Conservation (phyloP, 2,329 filamentous ascomycete species). For the Colletotrichum tabaci region DNA sequence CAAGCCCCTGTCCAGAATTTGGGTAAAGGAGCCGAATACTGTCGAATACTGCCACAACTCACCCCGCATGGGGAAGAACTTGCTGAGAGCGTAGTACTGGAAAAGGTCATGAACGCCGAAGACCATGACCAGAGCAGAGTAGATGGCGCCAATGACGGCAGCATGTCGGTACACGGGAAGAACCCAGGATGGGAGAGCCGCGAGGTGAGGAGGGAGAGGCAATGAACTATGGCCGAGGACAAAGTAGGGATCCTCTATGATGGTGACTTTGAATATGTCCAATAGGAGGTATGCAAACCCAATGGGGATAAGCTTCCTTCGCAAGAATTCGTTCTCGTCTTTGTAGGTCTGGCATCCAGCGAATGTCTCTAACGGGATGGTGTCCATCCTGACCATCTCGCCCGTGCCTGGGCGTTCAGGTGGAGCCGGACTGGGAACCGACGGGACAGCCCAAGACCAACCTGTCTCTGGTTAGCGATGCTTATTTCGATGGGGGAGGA, state of each 20-base stretch:
- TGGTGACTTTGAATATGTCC: conserved; percentile 77
- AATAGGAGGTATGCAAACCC: conserved; percentile 74
- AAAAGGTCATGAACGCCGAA: conserved; percentile 73
- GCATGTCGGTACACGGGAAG: conserved; percentile 70
- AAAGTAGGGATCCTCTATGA: conserved; percentile 87
- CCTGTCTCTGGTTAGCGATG: conserved; percentile 53
- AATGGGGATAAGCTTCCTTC: conserved; percentile 61
- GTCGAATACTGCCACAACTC: conserved; percentile 69
- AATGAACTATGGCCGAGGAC: conserved; percentile 61
- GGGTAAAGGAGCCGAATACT: conserved; percentile 67
- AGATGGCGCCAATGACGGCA: conserved; percentile 69
- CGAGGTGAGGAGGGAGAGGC: conserved; percentile 61
- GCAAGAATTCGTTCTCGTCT: conserved; percentile 62
- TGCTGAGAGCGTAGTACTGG: conserved; percentile 64
- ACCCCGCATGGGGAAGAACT: conserved; percentile 65
- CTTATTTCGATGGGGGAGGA: neutral
- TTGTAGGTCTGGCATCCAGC: conserved; percentile 62
- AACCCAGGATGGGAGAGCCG: conserved; percentile 58
- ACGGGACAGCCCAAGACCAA: conserved; percentile 71
- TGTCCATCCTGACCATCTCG: conserved; percentile 57
- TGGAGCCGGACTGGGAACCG: conserved; percentile 61
- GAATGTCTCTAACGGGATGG: conserved; percentile 58
- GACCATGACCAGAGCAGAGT: conserved; percentile 72
- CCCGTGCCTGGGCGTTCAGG: conserved; percentile 58
- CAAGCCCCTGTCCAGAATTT: conserved; percentile 78